These are phyloP conservation scores for Symbiodinium pilosum DNA, from an alignment of 73 alveolate genomes.

Conservation along the genomic window DNA sequence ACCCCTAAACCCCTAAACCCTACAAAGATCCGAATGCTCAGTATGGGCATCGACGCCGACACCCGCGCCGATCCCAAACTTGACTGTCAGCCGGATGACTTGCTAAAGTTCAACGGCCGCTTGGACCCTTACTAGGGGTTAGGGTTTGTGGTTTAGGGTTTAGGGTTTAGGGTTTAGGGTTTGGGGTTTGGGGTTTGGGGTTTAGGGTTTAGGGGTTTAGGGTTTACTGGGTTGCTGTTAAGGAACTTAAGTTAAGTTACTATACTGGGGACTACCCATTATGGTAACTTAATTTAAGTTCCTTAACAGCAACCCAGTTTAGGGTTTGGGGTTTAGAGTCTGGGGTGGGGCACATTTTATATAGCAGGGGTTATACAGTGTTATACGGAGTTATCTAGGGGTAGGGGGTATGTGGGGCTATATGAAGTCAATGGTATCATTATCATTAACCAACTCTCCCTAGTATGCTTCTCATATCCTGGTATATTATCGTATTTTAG, in stretches of 20 bases:
- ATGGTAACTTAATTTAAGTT: no score
- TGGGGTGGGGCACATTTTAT: background rate
- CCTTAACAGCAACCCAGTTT: background rate
- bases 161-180: background rate
- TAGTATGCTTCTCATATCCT: no score
- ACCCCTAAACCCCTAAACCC: background rate
- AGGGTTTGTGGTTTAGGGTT: background rate
- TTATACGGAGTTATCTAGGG: background rate
- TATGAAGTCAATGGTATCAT: background rate
- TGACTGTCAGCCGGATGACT: conserved; percentile 48
- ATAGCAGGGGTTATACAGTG: background rate
- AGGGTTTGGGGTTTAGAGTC: background rate
- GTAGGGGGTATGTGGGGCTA: background rate
- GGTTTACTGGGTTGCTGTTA: background rate
- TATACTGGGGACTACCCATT: no score
- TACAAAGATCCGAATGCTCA: background rate
- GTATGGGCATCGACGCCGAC: conserved; percentile 85
- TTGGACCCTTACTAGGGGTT: background rate
- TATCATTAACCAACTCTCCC: background rate
- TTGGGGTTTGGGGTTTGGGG: background rate
- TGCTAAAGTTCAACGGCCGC: conserved; percentile 56
- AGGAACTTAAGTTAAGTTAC: background rate
- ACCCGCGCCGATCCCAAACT: conserved; percentile 72
- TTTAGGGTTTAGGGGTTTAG: background rate
- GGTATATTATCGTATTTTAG: background rate